These are phyloP conservation scores for Fomitopsis palustris DNA, from an alignment of 1,284 basidiomycete genomes.

Conservation along the genomic window DNA sequence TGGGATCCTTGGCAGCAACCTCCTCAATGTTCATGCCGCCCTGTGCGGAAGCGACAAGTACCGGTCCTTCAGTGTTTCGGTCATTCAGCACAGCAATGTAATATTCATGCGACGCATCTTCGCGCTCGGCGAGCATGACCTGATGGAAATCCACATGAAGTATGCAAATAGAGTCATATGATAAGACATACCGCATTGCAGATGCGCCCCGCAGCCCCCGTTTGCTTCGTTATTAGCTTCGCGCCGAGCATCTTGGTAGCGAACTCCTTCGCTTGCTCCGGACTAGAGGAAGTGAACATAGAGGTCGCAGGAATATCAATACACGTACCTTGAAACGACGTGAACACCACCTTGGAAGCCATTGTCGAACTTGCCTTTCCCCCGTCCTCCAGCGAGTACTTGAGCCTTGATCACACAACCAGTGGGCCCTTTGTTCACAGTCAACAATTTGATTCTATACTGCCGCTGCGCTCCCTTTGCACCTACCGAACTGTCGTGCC, in stretches of 20 bases:
- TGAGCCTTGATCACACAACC: slow-evolving; percentile 96
- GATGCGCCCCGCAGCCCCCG: slow-evolving; percentile 86
- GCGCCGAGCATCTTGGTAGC: slow-evolving; percentile 94
- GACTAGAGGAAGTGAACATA: slow-evolving; percentile 42
- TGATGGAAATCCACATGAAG: slow-evolving; percentile 29
- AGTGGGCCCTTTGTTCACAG: slow-evolving; percentile 47
- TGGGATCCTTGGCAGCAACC: slow-evolving; percentile 95
- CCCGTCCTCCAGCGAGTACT: slow-evolving; percentile 97
- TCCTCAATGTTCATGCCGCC: slow-evolving; percentile 99
- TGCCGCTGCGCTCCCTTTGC: neutral
- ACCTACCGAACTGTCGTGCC: slow-evolving; percentile 81
- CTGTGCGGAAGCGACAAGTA: slow-evolving; percentile 92
- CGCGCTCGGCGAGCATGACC: slow-evolving; percentile 98
- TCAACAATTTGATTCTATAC: neutral
- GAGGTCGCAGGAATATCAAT: neutral
- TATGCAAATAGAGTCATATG: neutral
- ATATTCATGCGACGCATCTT: slow-evolving; percentile 95
- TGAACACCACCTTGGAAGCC: slow-evolving; percentile 98
- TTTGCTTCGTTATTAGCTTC: slow-evolving; percentile 99
- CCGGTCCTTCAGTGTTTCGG: slow-evolving; percentile 85
- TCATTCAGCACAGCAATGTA: slow-evolving; percentile 98
- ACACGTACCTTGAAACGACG: slow-evolving; percentile 79
- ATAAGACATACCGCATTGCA: slow-evolving; percentile 82
- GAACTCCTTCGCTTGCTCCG: slow-evolving; percentile 85
- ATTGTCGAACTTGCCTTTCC: slow-evolving; percentile 96